Percentiles rank a stretch among this genome's conserved stretches.
These are phyloP conservation scores for Aureobasidium namibiae DNA, from an alignment of 2,329 filamentous ascomycete genomes.

Conservation along the genomic window DNA sequence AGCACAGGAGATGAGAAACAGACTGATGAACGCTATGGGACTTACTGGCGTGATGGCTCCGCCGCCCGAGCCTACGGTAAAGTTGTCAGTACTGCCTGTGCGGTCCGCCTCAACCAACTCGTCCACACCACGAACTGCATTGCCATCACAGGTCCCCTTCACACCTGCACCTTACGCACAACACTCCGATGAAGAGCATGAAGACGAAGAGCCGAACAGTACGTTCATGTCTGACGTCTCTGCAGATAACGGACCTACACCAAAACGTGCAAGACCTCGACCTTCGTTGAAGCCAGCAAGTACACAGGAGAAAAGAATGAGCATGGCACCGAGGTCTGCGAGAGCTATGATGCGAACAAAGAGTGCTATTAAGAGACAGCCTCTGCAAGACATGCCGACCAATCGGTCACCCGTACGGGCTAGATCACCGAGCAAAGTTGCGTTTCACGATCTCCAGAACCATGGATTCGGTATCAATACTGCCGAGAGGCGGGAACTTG, in stretches of 20 bases:
- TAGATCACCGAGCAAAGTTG: constrained; percentile 20
- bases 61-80: constrained; percentile 9
- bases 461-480: background rate
- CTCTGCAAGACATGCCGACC: constrained; percentile 20
- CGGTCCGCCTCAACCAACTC: constrained; percentile 13
- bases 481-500: constrained; percentile 12
- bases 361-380: constrained; percentile 19
- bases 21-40: constrained; percentile 31
- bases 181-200: constrained; percentile 4
- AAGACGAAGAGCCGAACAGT: constrained; percentile 14
- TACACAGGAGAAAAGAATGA: constrained; percentile 24
- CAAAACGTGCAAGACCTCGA: constrained; percentile 34
- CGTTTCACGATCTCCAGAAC: constrained; percentile 12
- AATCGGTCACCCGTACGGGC: constrained; percentile 20
- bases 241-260: constrained; percentile 28
- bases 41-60: constrained; percentile 15
- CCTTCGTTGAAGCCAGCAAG: constrained; percentile 26
- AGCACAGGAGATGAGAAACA: constrained; percentile 29
- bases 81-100: constrained; percentile 12
- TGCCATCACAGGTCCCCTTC: background rate
- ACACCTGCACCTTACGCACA: constrained; percentile 4
- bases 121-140: background rate
- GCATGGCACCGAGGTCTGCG: constrained; percentile 11
- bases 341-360: constrained; percentile 17
- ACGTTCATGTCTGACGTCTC: constrained; percentile 24